Base-by-base conservation (phyloP, 768 basidiomycete genomes). In the Leccinum subgranulosum region DNA sequence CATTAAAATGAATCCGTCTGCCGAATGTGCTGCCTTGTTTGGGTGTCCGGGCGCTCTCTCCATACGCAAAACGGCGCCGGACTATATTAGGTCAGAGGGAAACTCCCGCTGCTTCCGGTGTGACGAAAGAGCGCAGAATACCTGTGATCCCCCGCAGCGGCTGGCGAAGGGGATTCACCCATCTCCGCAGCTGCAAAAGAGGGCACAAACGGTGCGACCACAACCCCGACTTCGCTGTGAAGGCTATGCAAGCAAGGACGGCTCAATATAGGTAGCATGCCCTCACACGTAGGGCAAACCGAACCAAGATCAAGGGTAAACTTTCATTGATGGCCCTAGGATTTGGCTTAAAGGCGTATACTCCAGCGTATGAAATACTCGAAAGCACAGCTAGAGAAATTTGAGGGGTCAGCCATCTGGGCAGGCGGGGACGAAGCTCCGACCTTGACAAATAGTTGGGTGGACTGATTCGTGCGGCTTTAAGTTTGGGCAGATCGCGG, bases 371-470 rank as follows among this genome's bases (percentile, higher is more conserved):
- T 58, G 54, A 64, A 63, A 70, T 60, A 63, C 61, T 43, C 46
- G 61, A 61, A 51, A 12, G 61, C 47, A 52, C 60, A 53, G 56
- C 64, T 60, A 36, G 36, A 46, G 47, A 49, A n/a, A 29, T 55
- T 51, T 58, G 46, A 54, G 59, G 59, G 58, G 59, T 60, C 49
- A 62, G 53, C 33, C 28, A 21, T 51, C 52, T 54, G 54, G 55
- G 53, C 39, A 60, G 47, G 63, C 51, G 63, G 62, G 61, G 56
- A 53, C 61, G 7, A 61, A 56, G 49, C 56, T 57, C 65, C 60
- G 56, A 61, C 63, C 63, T 67, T 62, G 58, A 62, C 61, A 63
- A 56, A 61, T 58, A 51, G 34, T 58, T 51, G 47, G 28, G 27
- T 9, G 46, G 46, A 52, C 50, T 31, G 59, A 23, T 28, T 36